A percentile compares a stretch with the other conserved stretches of the same genome.
Conservation (phyloP, 768 basidiomycete genomes). For the Pisolithus sp. region DNA sequence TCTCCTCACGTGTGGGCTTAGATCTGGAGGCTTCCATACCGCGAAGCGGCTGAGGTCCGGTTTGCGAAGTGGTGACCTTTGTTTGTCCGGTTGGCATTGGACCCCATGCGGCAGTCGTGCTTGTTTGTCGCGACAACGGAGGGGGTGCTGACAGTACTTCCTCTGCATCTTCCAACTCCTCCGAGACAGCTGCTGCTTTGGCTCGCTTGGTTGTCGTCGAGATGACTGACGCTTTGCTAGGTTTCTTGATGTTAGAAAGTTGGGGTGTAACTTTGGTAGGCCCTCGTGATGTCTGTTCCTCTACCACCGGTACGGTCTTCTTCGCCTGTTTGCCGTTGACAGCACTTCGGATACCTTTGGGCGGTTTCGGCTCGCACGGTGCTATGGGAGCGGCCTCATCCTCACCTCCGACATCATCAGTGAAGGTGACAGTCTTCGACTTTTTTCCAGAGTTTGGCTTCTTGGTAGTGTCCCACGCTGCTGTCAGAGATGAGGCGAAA, state of each 20-base stretch:
- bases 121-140: constrained; percentile 6
- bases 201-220: constrained; percentile 11
- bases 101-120: constrained; percentile 13
- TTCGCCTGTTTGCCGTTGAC: constrained; percentile 17
- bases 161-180: constrained; percentile 17
- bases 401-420: constrained; percentile 22
- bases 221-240: constrained; percentile 1
- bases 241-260: constrained; percentile 9
- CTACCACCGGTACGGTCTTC: background rate
- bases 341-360: constrained; percentile 17
- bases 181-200: constrained; percentile 10
- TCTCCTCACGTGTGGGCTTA: constrained; percentile 11
- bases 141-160: constrained; percentile 5
- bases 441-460: constrained; percentile 13
- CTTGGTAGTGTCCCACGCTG: constrained; percentile 9
- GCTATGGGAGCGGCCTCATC: constrained; percentile 13
- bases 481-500: background rate
- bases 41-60: constrained; percentile 5
- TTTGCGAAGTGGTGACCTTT: constrained; percentile 11
- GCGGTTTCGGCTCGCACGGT: constrained; percentile 7
- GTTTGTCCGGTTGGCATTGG: constrained; percentile 3
- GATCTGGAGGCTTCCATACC: constrained; percentile 1
- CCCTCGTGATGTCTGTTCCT: constrained; percentile 12
- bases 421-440: constrained; percentile 21
- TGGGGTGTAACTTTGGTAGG: constrained; percentile 1